Percentiles rank a stretch among this genome's conserved stretches.
Conservation (phyloP, 495 filamentous ascomycete genomes). For the Lasiosphaeria hispida region DNA sequence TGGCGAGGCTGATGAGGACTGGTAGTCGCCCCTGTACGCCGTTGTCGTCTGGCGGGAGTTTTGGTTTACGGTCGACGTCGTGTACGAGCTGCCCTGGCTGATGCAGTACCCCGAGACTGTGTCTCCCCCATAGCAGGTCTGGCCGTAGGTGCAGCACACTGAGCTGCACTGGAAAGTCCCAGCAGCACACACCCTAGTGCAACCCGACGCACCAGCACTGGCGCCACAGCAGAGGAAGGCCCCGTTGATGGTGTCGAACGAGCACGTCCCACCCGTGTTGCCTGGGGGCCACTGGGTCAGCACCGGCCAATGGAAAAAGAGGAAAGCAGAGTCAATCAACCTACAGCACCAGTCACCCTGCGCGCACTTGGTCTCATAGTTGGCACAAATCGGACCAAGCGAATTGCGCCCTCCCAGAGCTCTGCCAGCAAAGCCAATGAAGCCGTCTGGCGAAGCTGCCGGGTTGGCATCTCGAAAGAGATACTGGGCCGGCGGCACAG, state of each 20-base stretch:
- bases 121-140: constrained; percentile 5
- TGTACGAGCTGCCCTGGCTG: neutral
- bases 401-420: constrained; percentile 1
- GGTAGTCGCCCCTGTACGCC: neutral
- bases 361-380: constrained; percentile 9
- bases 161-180: constrained; percentile 9
- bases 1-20: neutral
- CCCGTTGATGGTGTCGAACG: constrained; percentile 6
- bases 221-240: constrained; percentile 4
- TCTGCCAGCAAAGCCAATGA: neutral
- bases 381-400: constrained; percentile 1
- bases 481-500: neutral
- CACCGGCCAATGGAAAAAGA: neutral
- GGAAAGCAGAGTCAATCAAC: neutral
- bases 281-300: neutral
- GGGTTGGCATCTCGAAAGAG: constrained; percentile 1
- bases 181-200: neutral
- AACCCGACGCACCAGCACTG: neutral
- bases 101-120: constrained; percentile 1
- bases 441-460: neutral
- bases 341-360: constrained; percentile 12
- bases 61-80: neutral
- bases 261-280: constrained; percentile 6
- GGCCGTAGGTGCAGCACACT: constrained; percentile 8
- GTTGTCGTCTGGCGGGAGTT: too few relatives aligned